Evolutionary conservation across 2,329 filamentous ascomycete species (phyloP).

Genomic region (Karstenula rhodostoma): DNA sequence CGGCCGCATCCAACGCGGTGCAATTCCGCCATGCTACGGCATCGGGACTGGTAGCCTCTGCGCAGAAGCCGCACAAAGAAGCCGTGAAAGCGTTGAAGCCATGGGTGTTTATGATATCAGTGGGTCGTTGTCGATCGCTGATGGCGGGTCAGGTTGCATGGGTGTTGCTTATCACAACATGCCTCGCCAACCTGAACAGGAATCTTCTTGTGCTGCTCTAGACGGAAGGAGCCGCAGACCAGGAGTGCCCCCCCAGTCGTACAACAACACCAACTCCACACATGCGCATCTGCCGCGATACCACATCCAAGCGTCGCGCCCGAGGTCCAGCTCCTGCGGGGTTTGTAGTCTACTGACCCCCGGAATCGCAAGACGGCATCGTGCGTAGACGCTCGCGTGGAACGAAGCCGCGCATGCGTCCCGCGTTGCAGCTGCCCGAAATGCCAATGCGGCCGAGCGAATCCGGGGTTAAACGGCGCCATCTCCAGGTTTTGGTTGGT

Average conservation of each 20-base stretch:
- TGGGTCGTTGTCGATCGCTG: neutral
- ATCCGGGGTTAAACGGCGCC: neutral
- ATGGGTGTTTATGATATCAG: neutral
- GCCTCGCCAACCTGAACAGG: no score
- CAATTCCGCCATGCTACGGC: neutral
- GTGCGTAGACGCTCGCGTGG: neutral
- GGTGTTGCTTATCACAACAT: neutral
- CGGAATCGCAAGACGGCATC: constrained; percentile 9
- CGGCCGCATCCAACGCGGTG: neutral
- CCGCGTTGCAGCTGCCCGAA: constrained; percentile 2
- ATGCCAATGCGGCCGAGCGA: neutral
- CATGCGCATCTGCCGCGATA: neutral
- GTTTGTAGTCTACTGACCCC: neutral
- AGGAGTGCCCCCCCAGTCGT: neutral
- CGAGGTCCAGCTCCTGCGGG: constrained; percentile 5
- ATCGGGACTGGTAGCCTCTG: no score
- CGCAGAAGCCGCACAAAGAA: neutral
- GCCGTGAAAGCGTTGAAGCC: neutral
- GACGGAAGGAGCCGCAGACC: neutral
- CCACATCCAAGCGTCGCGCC: neutral
- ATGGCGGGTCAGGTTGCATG: no score
- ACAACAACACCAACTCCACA: neutral
- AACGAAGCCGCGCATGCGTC: neutral
- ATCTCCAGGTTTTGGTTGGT: constrained; percentile 14
- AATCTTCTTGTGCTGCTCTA: neutral